Conservation (phyloP, 2,329 filamentous ascomycete species). For the Fusarium globosum region DNA sequence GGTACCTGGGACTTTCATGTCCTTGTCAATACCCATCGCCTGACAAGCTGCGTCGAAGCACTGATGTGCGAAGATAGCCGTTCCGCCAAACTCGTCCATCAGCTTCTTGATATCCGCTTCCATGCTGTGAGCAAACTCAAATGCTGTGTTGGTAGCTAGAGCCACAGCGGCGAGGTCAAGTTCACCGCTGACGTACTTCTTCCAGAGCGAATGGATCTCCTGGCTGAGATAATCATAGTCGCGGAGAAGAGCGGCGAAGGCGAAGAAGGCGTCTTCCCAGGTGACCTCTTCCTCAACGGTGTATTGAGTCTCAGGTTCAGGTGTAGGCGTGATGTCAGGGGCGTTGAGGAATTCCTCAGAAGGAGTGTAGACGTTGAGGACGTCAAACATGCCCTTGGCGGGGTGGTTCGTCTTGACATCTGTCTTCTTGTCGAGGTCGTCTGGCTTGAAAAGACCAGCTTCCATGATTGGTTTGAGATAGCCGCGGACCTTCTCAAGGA, state of each 20-base stretch:
- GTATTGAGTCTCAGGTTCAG: constrained; percentile 3
- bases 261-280: constrained; percentile 16
- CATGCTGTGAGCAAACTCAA: constrained; percentile 37
- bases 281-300: constrained; percentile 22
- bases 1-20: neutral
- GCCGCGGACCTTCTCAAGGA: constrained; percentile 35
- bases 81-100: constrained; percentile 4
- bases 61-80: neutral
- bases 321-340: neutral
- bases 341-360: constrained; percentile 34
- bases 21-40: neutral
- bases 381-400: constrained; percentile 21
- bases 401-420: neutral
- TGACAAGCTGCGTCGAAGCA: constrained; percentile 6
- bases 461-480: constrained; percentile 29
- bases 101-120: constrained; percentile 59
- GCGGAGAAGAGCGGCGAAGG: constrained; percentile 11
- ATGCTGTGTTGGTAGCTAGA: constrained; percentile 35
- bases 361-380: constrained; percentile 27
- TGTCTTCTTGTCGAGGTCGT: neutral
- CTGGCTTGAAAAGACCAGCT: constrained; percentile 1
- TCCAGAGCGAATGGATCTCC: constrained; percentile 27
- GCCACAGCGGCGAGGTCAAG: constrained; percentile 35
- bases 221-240: constrained; percentile 16
- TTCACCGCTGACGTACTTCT: neutral